Evolutionary conservation across 371 early-diverging fungal genomes (phyloP), one percentile per base, ranked within the genome.

Genomic region (Blastocladiella emersonii): DNA sequence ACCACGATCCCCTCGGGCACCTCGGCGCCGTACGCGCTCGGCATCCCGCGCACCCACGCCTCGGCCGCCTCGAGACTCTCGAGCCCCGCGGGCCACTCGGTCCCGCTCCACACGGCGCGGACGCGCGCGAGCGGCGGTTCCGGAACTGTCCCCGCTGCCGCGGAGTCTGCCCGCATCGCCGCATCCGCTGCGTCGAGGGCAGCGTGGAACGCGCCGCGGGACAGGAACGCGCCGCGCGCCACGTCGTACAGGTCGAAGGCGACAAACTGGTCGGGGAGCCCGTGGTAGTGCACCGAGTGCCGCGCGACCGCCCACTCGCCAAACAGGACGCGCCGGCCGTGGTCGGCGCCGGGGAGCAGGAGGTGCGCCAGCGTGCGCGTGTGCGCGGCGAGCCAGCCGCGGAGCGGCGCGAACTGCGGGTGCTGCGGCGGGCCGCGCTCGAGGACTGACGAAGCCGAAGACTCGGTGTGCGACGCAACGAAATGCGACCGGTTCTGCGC

Each of bases 291-390:
- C 25, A 80, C 71, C 25, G 76, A 75, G 57, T 81, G 82, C 57
- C 66, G 67, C 2, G 82, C 82, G 44, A 61, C 65, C 64, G 74
- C 48, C 82, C 82, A 81, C 62, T 81, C 82, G 19, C 82, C 82
- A 68, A 73, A 81, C 63, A 81, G 65, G 13, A 80, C 72, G 57
- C 8, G 21, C 15, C 44, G 37, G 7, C 44, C 63, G 19, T 43
- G 25, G 8, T 27, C 61, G 25, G 25, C 64, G n/a, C 19, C 17
- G n/a, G 27, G 59, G 27, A 8, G 63, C 4, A 44, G 35, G 7
- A 37, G 21, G 3, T 21, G 45, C 3, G 21, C 23, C 10, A 44
- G 45, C 45, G 45, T 44, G 19, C 12, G 19, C 44, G 6, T 60
- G 49, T 70, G 66, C 61, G 61, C 62, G 41, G 67, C 72, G 41